Evolutionary conservation across 179 eudicot species (phyloP).

Genomic region (Corrigiola litoralis): DNA sequence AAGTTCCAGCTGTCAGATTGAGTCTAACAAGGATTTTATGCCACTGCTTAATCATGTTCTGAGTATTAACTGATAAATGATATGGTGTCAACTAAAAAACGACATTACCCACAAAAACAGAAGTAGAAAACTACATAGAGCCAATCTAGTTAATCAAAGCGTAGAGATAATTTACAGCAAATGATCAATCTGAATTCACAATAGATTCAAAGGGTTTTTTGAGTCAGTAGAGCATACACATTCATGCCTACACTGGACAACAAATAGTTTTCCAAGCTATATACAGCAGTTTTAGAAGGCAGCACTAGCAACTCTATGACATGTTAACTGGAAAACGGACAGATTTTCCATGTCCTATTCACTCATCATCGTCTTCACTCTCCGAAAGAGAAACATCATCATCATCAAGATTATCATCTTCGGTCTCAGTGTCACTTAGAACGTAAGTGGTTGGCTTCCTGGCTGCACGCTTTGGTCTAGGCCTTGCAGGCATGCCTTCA

Average conservation of each 20-base stretch:
- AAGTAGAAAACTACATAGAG: no score
- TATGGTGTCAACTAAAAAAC: no score
- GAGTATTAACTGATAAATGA: neutral
- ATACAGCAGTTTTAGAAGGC: neutral
- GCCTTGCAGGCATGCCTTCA: conserved; percentile 34
- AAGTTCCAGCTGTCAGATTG: conserved; percentile 77
- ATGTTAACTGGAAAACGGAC: neutral
- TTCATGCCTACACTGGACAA: neutral
- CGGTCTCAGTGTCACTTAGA: conserved; percentile 60
- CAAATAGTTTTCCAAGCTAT: neutral
- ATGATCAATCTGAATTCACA: no score
- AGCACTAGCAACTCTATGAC: neutral
- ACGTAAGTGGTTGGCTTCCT: conserved; percentile 41
- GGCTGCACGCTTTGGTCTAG: conserved; percentile 57
- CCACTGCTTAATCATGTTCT: neutral
- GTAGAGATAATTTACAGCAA: no score
- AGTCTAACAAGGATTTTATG: conserved; percentile 48
- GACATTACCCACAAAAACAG: no score
- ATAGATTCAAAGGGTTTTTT: no score
- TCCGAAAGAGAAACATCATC: conserved; percentile 32
- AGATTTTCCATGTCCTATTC: neutral
- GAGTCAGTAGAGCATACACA: neutral
- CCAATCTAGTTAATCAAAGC: no score
- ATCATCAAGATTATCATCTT: conserved; percentile 15
- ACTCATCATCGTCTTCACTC: conserved; percentile 22